Base-by-base conservation (phyloP, 805 yeast species). In the Candida endomychidarum region DNA sequence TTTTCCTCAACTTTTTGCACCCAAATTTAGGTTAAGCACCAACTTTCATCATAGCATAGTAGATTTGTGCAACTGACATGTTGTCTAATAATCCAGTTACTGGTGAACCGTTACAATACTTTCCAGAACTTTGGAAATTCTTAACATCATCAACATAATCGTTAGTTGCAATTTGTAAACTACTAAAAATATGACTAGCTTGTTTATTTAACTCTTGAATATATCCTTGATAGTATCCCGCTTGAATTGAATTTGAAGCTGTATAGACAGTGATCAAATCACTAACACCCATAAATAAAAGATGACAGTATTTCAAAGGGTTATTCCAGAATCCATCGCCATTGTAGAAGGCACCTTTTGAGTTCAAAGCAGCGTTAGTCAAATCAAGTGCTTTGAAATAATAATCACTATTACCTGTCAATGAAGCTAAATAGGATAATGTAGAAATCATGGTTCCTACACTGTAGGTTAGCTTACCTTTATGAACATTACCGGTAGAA, bases 401-500 rank as follows among this genome's bases (percentile, higher is more conserved):
- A 41, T 47, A 55, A 8, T 27, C 12, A 2, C 33, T n/a, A 31
- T 54, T 44, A 10, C 45, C 43, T 14, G 56, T 53, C 21, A 34
- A 22, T 11, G 47, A 44, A 33, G 38, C 27, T 21, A 57, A 47
- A 32, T 45, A 47, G 3, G 52, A 47, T 20, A 53, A 51, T 2
- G 60, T 47, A 3, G 60, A 55, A 33, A 58, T 46, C 12, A 53
- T 50, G 11, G 47, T 44, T 9, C 60, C 60, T 8, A 55, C 57
- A 10, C 57, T 52, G 45, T 58, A 58, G 7, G 53, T 41, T 18
- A 57, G 46, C 30, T 54, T 57, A 5, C 59, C 61, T 12, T 47
- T 47, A 40, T 56, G 51, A 16, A 54, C 38, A 29, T 41, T 44
- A 10, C 49, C 48, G n/a, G 50, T 45, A 20, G 46, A 37, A 16